Evolutionary conservation across 768 basidiomycete species (phyloP).

Genomic region (Tylopilus vinaceipallidus): DNA sequence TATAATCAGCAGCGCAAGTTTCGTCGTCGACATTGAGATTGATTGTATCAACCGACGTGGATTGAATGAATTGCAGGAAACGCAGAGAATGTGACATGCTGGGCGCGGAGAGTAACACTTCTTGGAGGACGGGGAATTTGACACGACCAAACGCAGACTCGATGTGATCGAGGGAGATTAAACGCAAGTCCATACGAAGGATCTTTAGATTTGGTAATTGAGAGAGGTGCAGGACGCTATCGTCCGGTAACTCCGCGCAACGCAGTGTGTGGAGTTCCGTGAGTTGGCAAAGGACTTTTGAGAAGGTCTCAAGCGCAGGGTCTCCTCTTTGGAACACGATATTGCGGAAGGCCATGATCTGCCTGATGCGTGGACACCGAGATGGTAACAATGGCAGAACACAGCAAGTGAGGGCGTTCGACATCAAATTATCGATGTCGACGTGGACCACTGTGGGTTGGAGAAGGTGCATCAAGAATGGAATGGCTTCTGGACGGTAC

Average conservation of each 20-base stretch:
- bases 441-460: constrained; percentile 25
- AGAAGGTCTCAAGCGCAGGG: constrained; percentile 23
- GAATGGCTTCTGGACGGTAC: constrained; percentile 19
- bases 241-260: constrained; percentile 28
- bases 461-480: constrained; percentile 26
- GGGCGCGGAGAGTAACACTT: constrained; percentile 22
- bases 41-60: constrained; percentile 29
- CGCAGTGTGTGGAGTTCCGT: constrained; percentile 23
- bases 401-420: constrained; percentile 20
- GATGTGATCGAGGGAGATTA: constrained; percentile 21
- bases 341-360: constrained; percentile 30
- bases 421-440: constrained; percentile 30
- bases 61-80: constrained; percentile 28
- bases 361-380: constrained; percentile 24
- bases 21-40: constrained; percentile 33
- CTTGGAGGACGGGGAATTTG: constrained; percentile 22
- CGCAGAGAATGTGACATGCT: constrained; percentile 23
- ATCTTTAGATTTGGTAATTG: constrained; percentile 20
- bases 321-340: constrained; percentile 27
- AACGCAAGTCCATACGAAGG: constrained; percentile 28
- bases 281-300: constrained; percentile 22
- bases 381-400: constrained; percentile 22
- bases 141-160: constrained; percentile 12
- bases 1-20: constrained; percentile 26
- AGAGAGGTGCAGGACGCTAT: constrained; percentile 21